Evolutionary conservation across 2,329 filamentous ascomycete genomes (phyloP), one percentile per base, ranked within the genome.

Genomic region (Scedosporium aurantiacum): DNA sequence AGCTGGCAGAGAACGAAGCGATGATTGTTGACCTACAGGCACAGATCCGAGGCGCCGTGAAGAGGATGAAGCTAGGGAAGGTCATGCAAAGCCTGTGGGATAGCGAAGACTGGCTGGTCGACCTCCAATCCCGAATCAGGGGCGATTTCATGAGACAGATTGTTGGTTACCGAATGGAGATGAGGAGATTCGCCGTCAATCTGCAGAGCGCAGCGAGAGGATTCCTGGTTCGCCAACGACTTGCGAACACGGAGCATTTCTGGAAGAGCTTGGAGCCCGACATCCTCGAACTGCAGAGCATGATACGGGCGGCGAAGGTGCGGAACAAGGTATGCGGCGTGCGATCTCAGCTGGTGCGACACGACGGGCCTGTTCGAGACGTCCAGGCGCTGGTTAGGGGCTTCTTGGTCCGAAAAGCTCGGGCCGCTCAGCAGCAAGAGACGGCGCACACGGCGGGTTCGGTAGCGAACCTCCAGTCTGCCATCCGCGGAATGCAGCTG

Each of bases 51-150:
- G 94, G 93, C 41, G 91, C 92, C 0, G 71, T 95, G 64, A 72
- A 90, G 57, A 84, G 94, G 61, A 80, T 97, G 70, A 81, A 81
- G 61, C 82, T 97, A 1, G 91, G 91, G 4, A 79, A 88, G 58
- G 81, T 85, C 61, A 97, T 99, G 94, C 89, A 96, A 68, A 76
- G 83, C 52, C 81, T 99, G 3, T 99, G 94, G 94, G 88, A 94
- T 64, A 81, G 83, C 12, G 94, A 99, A 72, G 81, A 87, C 27
- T 79, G 82, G 72, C 74, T 99, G 28, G 76, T 93, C 52, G 88
- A 96, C 60, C 78, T 99, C 8, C 95, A 99, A 72, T 85, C 92
- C 6, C 84, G 88, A 45, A 88, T 97, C 61, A 86, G 94, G 63
- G 95, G 91, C 60, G 91, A 95, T 68, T 96, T 90, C 75, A 83